Conservation (phyloP, 306 rosid genomes). For the Sesbania bispinosa region DNA sequence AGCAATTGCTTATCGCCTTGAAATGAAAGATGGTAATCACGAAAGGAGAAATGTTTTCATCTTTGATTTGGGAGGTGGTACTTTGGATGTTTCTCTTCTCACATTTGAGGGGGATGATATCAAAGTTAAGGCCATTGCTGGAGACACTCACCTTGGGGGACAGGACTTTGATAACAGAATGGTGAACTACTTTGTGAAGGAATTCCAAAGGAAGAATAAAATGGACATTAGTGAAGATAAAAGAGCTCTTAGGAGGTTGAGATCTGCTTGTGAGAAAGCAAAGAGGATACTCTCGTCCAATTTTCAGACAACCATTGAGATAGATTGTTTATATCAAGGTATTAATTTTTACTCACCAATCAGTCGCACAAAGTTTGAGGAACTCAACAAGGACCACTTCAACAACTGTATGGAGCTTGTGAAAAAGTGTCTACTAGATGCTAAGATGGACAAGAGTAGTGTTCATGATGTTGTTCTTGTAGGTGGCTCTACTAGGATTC, state of each 20-base stretch:
- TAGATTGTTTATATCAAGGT: neutral
- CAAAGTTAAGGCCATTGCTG: neutral
- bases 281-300: constrained; percentile 1
- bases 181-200: constrained; percentile 5
- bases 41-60: neutral
- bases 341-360: neutral
- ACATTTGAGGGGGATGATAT: neutral
- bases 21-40: neutral
- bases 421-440: neutral
- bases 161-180: neutral
- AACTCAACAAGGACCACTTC: neutral
- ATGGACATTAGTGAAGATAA: neutral
- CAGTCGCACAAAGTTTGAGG: constrained; percentile 19
- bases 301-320: neutral
- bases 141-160: constrained; percentile 23
- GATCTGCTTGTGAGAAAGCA: constrained; percentile 5
- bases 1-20: constrained; percentile 10
- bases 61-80: constrained; percentile 27
- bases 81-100: constrained; percentile 26
- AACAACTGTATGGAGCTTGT: constrained; percentile 4
- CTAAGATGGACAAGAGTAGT: neutral
- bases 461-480: neutral
- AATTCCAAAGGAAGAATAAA: neutral
- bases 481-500: constrained; percentile 2
- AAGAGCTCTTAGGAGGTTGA: constrained; percentile 14